Evolutionary conservation across 2,329 filamentous ascomycete genomes (phyloP).

Genomic region (Hypoxylon sp.): DNA sequence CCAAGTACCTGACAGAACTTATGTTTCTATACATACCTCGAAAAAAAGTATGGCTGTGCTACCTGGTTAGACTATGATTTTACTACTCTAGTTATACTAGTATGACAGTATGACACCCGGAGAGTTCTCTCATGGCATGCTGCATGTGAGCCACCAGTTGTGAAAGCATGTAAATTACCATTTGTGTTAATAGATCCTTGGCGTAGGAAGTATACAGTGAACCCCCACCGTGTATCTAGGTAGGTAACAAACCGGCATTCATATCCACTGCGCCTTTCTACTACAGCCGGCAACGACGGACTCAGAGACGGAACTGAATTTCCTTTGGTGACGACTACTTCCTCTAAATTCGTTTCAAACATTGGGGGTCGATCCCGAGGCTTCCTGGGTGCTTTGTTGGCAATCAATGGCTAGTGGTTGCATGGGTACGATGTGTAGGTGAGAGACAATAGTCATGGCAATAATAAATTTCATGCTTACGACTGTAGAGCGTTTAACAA

Average conservation of each 20-base stretch:
- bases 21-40: conserved; percentile 31
- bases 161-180: conserved; percentile 4
- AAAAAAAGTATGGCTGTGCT: conserved; percentile 9
- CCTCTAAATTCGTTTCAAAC: conserved; percentile 26
- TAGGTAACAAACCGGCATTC: conserved; percentile 28
- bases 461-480: conserved; percentile 27
- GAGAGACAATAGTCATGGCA: conserved; percentile 15
- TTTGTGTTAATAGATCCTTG: conserved; percentile 25
- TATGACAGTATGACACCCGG: conserved; percentile 8
- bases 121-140: background rate
- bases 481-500: conserved; percentile 17
- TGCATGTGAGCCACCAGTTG: conserved; percentile 2
- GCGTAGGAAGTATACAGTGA: conserved; percentile 22
- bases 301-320: conserved; percentile 26
- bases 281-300: conserved; percentile 36
- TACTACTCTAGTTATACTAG: conserved; percentile 26
- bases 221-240: conserved; percentile 10
- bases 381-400: conserved; percentile 26
- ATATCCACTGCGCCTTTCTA: conserved; percentile 35
- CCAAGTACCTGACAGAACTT: conserved; percentile 29
- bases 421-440: conserved; percentile 24
- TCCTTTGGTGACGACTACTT: conserved; percentile 22
- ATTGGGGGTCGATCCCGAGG: conserved; percentile 38
- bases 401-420: conserved; percentile 26
- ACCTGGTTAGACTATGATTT: conserved; percentile 15